Evolutionary conservation across 176 grass and related monocot genomes (phyloP).

Genomic region (Triticum turgidum): DNA sequence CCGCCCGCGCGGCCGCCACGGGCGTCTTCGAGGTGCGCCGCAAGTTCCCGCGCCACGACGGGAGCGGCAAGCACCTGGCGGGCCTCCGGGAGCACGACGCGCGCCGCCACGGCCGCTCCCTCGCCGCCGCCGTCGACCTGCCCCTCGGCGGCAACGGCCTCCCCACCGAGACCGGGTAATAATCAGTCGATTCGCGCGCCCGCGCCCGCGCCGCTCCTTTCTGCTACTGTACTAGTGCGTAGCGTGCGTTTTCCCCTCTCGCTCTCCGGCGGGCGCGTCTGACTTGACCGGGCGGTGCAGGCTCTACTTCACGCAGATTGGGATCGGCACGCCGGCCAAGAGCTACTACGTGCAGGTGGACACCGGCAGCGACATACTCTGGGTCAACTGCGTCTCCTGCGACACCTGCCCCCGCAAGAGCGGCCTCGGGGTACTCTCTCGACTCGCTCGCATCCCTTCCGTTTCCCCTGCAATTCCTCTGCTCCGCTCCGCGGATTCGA

Average conservation of each 20-base stretch:
- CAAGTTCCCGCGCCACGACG: conserved; percentile 54
- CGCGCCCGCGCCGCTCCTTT: background rate
- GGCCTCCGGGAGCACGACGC: conserved; percentile 58
- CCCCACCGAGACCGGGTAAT: conserved; percentile 59
- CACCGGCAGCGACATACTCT: conserved; percentile 91
- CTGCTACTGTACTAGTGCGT: background rate
- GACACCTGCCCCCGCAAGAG: conserved; percentile 73
- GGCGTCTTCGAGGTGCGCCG: conserved; percentile 74
- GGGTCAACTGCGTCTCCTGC: conserved; percentile 96
- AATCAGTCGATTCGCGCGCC: background rate
- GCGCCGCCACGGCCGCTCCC: conserved; percentile 47
- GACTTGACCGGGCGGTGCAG: conserved; percentile 37
- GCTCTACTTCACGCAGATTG: conserved; percentile 79
- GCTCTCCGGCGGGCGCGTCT: background rate
- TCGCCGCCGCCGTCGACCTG: conserved; percentile 57
- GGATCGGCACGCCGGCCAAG: conserved; percentile 74
- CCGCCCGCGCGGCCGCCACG: conserved; percentile 14
- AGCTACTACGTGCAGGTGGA: conserved; percentile 95
- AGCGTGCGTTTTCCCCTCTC: background rate
- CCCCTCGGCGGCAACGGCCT: conserved; percentile 77
- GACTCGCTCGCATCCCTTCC: background rate
- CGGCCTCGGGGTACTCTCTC: conserved; percentile 63
- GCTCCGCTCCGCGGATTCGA: background rate
- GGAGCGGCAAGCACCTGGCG: conserved; percentile 1
- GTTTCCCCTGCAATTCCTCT: background rate